Evolutionary conservation across 1,284 basidiomycete genomes (phyloP), one percentile per base, ranked within the genome.

Genomic region (Apiotrichum mycotoxinovorans): DNA sequence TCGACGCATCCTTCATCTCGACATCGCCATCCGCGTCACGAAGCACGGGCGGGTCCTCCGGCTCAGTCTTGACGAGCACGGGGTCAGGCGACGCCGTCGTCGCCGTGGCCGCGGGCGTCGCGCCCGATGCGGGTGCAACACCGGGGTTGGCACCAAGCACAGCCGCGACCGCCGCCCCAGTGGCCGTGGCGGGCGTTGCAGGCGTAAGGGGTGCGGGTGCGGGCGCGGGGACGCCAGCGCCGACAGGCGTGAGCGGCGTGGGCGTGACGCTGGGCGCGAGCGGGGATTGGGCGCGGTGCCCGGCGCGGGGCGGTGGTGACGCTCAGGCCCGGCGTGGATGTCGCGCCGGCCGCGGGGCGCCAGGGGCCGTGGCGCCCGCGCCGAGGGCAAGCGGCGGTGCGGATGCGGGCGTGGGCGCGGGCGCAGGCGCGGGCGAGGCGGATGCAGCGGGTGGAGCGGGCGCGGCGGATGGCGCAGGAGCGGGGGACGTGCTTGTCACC

Each of bases 381-480:
- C 37, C 18, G 7, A 5, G 11, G 17, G 53, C 30, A 27, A 33
- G 23, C 38, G 44, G n/a, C 7, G 23, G 35, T 17, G 54, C 12
- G n/a, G 17, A 20, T 2, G 22, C n/a, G 33, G 26, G 43, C 25
- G 43, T 30, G 25, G 43, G 26, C 8, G 23, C 12, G 17, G n/a
- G 7, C 20, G 46, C 17, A 2, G 38, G 20, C 17, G 27, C 23
- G 14, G 43, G 43, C 23, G 54, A 17, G 42, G 50, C 52, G 22
- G 63, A 46, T 35, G 63, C 43, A 7, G 41, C 18, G 45, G 55
- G 25, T 27, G 59, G 37, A 14, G 51, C 38, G 4, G 50, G 9
- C 4, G 48, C 35, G 20, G 42, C n/a, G 3, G 52, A 9, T 8
- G 38, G 22, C n/a, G 48, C 33, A 23, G 51, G 17, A n/a, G 51